Base-by-base conservation (phyloP, 768 basidiomycete species). In the Amanita muscaria region DNA sequence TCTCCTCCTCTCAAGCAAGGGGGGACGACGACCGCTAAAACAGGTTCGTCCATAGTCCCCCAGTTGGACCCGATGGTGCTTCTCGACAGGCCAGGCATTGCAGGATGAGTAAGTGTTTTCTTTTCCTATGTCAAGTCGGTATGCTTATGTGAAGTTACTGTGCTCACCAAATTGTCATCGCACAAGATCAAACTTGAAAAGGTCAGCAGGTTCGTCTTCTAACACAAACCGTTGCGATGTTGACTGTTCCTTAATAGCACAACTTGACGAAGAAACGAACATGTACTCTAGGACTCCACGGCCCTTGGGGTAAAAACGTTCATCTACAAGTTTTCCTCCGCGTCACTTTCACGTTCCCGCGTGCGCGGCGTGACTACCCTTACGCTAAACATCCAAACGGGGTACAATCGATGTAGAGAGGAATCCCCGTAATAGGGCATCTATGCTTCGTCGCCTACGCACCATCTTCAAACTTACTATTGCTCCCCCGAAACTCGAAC, bases 401-500 rank as follows among this genome's bases (percentile, higher is more conserved):
- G 15, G 79, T 73, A 69, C 69, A 8, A 76, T 97, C 35, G 88
- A 91, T 39, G 69, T 97, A 2, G 92, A 97, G 56, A 77, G 80
- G 15, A 88, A 76, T 51, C 82, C 85, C 1, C 78, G 79, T 55
- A 80, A 79, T 40, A 79, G 89, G 7, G 82, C 83, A 3, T 82
- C 76, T 51, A 84, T 97, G 49, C 72, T 91, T 4, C 77, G 83
- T 22, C 79, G 83, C 8, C 70, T 96, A 18, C 77, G 83, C 18
- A 67, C 71, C 2, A 79, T 92, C 38, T 72, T 83, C 36, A 79
- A 86, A 52, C 68, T 4, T 74, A 79, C 15, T 65, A 87, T 21
- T 90, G 91, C 2, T 93, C 89, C 52, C 66, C 96, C 6, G 89
- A 91, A 51, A 70, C 80, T 0, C 94, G 90, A 51, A 66, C 92